Base-by-base conservation (phyloP, 768 basidiomycete genomes). In the Postia placenta region DNA sequence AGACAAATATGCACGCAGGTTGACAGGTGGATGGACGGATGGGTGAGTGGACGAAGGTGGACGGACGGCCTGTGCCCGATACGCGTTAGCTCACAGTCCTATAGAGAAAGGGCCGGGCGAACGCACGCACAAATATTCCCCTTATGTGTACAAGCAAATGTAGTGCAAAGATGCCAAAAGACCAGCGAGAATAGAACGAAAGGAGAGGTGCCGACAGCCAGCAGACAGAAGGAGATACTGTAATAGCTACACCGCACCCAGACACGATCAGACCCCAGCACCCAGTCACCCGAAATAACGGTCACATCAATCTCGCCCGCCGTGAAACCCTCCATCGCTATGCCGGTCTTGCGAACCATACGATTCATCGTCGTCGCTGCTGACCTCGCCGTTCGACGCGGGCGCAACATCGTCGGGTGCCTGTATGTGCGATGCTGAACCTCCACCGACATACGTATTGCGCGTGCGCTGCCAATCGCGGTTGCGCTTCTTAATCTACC, bases 291-390 rank as follows among this genome's bases (percentile, higher is more conserved):
- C n/a, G n/a, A n/a, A n/a, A n/a, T n/a, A n/a, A n/a, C n/a, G n/a
- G n/a, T n/a, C n/a, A 6, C 4, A 40, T 52, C 45, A 60, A 17
- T 58, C 57, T 39, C 54, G 25, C 42, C 56, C 49, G 17, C 49
- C 51, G 42, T 51, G 46, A 35, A 53, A 57, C 20, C 56, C 57
- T 4, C 45, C 35, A 19, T 63, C 63, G 54, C 60, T 60, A 22
- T 54, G 55, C 23, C 56, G 44, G 23, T 57, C 61, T 28, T 56
- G 61, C 38, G 63, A 63, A 40, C 53, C 60, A 49, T 56, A 61
- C 39, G 64, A 65, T 17, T 57, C 62, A 25, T 65, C 60, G 55
- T 66, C 64, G 52, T 64, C 64, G 55, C 60, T 64, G 35, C 56
- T 57, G 40, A 53, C 58, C 33, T 55, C 60, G 45, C 58, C 59